Base-by-base conservation (phyloP, 495 filamentous ascomycete species). In the Penicillium riverlandense region DNA sequence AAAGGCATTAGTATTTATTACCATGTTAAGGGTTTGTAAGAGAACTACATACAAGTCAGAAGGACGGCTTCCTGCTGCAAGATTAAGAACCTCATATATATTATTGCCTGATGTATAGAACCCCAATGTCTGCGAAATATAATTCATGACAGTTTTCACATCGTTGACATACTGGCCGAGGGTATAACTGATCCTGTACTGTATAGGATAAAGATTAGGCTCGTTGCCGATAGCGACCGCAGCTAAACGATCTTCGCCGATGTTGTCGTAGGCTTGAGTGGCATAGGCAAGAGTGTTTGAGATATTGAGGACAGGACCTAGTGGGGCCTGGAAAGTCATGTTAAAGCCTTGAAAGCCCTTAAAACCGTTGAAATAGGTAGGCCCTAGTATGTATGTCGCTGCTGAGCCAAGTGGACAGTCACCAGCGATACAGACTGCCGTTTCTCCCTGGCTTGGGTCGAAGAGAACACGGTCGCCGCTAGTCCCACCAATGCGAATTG, bases 221-320 rank as follows among this genome's bases (percentile, higher is more conserved):
- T 61, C 58, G 37, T 61, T 61, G 0, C 58, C 58, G 2, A 61
- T 29, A 0, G 55, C 58, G 46, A 61, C 52, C 3, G 46, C 55
- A n/a, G 39, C 53, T 4, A 61, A 13, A 7, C 53, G 38, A 12
- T 46, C 42, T 14, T 48, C 30, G 3, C 50, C 53, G 10, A 56
- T 11, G 30, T 47, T 41, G 11, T 47, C 8, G 10, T 40, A 56
- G 2, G 55, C 55, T 5, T 41, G 49, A 13, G 12, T 32, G 4
- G 53, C 38, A 36, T 46, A 61, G 2, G 27, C 33, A 32, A 54
- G 37, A 4, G 58, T 37, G 12, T 49, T 44, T 0, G 54, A 44
- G 13, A 48, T 40, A 1, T 50, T 28, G 5, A 30, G 29, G 11
- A 41, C 35, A n/a, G n/a, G 9, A 9, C n/a, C 9, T 31, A 61